phyloP scores from a whole-genome alignment of 768 basidiomycete species.

The Russula brevipes region DNA sequence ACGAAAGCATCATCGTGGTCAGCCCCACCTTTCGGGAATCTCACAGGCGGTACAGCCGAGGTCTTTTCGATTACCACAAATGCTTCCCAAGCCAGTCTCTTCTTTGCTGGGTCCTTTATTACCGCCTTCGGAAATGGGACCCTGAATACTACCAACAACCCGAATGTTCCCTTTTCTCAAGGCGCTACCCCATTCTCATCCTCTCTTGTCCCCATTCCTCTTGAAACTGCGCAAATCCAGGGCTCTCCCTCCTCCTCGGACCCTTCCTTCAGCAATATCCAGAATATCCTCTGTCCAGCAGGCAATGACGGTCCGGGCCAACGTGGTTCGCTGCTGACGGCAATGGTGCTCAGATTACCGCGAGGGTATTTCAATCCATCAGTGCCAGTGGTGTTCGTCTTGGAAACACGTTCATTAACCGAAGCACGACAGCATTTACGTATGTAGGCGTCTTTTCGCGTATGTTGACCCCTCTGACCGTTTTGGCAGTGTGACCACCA shows the following conservation, averaged over 20 bases:
- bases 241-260: constrained; percentile 61
- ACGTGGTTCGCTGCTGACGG: constrained; percentile 82
- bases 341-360: constrained; percentile 64
- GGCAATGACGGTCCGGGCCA: constrained; percentile 73
- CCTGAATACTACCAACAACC: constrained; percentile 69
- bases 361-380: constrained; percentile 68
- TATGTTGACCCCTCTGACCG: constrained; percentile 18
- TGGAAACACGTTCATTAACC: constrained; percentile 82
- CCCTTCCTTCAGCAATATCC: constrained; percentile 55
- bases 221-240: constrained; percentile 51
- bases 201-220: constrained; percentile 77
- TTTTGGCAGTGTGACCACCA: constrained; percentile 62
- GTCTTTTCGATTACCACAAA: constrained; percentile 76
- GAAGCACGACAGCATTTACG: constrained; percentile 88
- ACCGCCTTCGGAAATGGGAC: constrained; percentile 60
- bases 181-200: constrained; percentile 85
- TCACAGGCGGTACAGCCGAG: constrained; percentile 61
- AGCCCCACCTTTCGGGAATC: constrained; percentile 72
- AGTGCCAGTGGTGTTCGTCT: constrained; percentile 77
- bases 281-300: constrained; percentile 78
- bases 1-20: constrained; percentile 62
- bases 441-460: constrained; percentile 34
- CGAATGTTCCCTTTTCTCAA: constrained; percentile 76
- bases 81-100: constrained; percentile 63
- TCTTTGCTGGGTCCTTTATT: constrained; percentile 86